phyloP scores from a whole-genome alignment of 768 basidiomycete genomes.

The Termitomyces sp. region DNA sequence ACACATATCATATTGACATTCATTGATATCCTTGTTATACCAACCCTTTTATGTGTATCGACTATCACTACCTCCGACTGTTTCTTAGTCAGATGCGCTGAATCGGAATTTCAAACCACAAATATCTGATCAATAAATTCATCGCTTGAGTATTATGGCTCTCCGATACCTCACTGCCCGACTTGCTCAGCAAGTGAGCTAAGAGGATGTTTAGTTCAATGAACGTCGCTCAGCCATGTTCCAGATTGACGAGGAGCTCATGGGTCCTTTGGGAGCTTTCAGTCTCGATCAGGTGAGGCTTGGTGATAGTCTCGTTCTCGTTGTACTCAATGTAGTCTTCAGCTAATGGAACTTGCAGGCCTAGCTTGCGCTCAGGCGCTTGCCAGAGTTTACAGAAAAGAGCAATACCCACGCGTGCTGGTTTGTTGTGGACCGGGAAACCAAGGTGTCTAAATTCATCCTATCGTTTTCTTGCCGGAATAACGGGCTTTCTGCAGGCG shows the following conservation, averaged over 20 bases:
- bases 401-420: conserved; percentile 70
- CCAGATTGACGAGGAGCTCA: conserved; percentile 92
- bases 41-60: conserved; percentile 1
- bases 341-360: conserved; percentile 95
- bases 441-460: conserved; percentile 48
- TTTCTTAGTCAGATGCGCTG: not conserved
- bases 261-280: conserved; percentile 85
- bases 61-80: not conserved
- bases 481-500: conserved; percentile 36
- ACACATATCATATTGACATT: not conserved
- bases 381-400: conserved; percentile 66
- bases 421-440: conserved; percentile 98
- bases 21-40: conserved; percentile 8
- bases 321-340: not conserved
- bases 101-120: not conserved
- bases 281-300: conserved; percentile 80
- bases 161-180: conserved; percentile 64
- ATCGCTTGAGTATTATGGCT: conserved; percentile 38
- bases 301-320: no score
- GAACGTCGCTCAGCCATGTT: not conserved
- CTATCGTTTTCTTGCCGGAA: not conserved
- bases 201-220: not conserved
- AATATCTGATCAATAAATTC: conserved; percentile 2
- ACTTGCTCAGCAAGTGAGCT: conserved; percentile 68
- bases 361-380: conserved; percentile 89